A percentile compares a stretch with the other conserved stretches of the same genome.
Evolutionary conservation across 257 asterid species (phyloP).

Genomic region (Pogostemon cablin): DNA sequence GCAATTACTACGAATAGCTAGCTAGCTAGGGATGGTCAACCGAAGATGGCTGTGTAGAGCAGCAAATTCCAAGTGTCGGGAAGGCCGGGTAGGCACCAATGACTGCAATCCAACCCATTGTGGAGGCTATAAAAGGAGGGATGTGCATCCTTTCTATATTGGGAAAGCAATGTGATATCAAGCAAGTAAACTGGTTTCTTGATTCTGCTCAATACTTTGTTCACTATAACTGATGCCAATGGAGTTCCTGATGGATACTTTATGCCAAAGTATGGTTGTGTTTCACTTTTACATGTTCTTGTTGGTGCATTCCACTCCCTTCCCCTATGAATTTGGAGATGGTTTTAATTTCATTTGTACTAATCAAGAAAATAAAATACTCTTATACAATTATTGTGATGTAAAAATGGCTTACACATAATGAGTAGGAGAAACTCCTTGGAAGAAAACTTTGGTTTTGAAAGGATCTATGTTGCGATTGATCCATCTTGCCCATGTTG

Average conservation of each 20-base stretch:
- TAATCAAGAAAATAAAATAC: neutral
- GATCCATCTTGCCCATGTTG: conserved; percentile 93
- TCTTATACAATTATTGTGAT: neutral
- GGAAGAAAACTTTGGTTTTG: conserved; percentile 84
- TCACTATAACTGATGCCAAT: conserved; percentile 49
- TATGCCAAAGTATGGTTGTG: conserved; percentile 56
- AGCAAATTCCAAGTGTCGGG: conserved; percentile 94
- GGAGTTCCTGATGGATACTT: conserved; percentile 74
- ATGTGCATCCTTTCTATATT: conserved; percentile 84
- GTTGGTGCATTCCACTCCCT: conserved; percentile 71
- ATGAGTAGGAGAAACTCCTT: conserved; percentile 90
- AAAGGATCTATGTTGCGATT: conserved; percentile 65
- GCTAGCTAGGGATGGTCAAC: conserved; percentile 26
- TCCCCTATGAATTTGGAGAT: conserved; percentile 47
- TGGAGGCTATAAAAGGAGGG: conserved; percentile 65
- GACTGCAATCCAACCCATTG: conserved; percentile 84
- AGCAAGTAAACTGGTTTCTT: conserved; percentile 77
- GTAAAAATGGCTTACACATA: conserved; percentile 55
- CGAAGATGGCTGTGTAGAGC: conserved; percentile 61
- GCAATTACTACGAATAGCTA: neutral
- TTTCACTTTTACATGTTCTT: conserved; percentile 67
- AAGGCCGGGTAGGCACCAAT: conserved; percentile 96
- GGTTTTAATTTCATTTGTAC: neutral
- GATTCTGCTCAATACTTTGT: conserved; percentile 76
- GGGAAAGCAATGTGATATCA: conserved; percentile 77